Percentiles rank a stretch among this genome's conserved stretches.
Conservation (phyloP, 2,329 filamentous ascomycete species). For the Myriosclerotinia curreyana region DNA sequence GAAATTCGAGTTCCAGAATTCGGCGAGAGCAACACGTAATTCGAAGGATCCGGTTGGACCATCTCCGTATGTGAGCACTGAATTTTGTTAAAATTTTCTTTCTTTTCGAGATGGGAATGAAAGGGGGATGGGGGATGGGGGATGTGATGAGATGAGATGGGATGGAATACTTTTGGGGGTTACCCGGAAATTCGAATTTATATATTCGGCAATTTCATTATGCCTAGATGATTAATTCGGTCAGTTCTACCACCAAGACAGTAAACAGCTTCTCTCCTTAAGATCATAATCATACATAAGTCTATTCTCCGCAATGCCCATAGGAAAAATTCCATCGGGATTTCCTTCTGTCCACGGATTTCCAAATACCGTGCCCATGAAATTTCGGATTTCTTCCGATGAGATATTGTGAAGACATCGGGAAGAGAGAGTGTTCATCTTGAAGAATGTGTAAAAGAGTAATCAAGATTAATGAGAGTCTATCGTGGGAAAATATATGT, state of each 20-base stretch:
- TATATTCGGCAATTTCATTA: constrained; percentile 22
- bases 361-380: constrained; percentile 23
- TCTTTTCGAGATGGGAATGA: too few relatives aligned
- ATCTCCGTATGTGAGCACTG: constrained; percentile 27
- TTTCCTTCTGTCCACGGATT: constrained; percentile 23
- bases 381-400: constrained; percentile 14
- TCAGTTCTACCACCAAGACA: neutral
- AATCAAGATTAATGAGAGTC: neutral
- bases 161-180: constrained; percentile 14
- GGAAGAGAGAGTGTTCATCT: constrained; percentile 17
- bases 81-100: neutral
- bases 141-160: neutral
- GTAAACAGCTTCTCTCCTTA: neutral
- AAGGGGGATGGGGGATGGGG: neutral
- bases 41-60: constrained; percentile 36
- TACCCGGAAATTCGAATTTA: constrained; percentile 18
- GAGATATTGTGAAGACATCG: constrained; percentile 20
- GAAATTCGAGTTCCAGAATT: constrained; percentile 45
- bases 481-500: neutral
- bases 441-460: neutral
- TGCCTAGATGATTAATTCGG: constrained; percentile 18
- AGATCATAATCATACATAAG: constrained; percentile 18
- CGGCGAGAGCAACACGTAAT: constrained; percentile 42
- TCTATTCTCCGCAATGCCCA: constrained; percentile 28
- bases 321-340: constrained; percentile 23